Percentiles rank a stretch among this genome's conserved stretches.
Evolutionary conservation across 2,329 filamentous ascomycete species (phyloP).

Genomic region (Colletotrichum viniferum): DNA sequence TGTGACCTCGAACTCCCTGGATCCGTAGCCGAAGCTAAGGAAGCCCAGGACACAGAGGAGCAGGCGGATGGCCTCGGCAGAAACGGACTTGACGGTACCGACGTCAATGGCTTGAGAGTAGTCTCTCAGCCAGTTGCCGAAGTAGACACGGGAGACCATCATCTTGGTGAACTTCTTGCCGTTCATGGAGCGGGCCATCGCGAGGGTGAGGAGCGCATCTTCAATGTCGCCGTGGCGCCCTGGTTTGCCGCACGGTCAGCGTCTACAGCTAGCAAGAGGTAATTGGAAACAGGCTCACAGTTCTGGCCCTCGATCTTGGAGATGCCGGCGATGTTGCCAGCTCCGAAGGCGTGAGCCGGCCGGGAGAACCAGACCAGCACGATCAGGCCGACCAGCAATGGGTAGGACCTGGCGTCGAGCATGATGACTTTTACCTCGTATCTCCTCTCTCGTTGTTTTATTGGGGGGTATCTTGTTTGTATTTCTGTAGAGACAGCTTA

Average conservation of each 20-base stretch:
- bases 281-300: constrained; percentile 52
- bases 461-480: not conserved
- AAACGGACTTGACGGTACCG: constrained; percentile 88
- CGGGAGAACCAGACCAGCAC: constrained; percentile 70
- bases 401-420: constrained; percentile 52
- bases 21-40: constrained; percentile 84
- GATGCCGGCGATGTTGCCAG: constrained; percentile 84
- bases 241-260: constrained; percentile 35
- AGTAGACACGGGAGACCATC: constrained; percentile 88
- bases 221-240: constrained; percentile 92
- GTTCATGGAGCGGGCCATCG: constrained; percentile 57
- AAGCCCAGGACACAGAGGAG: constrained; percentile 89
- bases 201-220: constrained; percentile 80
- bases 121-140: constrained; percentile 93
- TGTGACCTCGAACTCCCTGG: constrained; percentile 85
- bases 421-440: constrained; percentile 35
- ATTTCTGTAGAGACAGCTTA: constrained; percentile 1
- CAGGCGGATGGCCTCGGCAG: constrained; percentile 87
- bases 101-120: constrained; percentile 96
- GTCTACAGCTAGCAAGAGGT: not conserved
- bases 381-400: constrained; percentile 58
- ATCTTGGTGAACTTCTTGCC: constrained; percentile 88
- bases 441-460: not conserved
- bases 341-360: constrained; percentile 79
- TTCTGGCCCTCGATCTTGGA: constrained; percentile 85